Conservation (phyloP, 352 stramenopile species). For the Globisporangium polare region DNA sequence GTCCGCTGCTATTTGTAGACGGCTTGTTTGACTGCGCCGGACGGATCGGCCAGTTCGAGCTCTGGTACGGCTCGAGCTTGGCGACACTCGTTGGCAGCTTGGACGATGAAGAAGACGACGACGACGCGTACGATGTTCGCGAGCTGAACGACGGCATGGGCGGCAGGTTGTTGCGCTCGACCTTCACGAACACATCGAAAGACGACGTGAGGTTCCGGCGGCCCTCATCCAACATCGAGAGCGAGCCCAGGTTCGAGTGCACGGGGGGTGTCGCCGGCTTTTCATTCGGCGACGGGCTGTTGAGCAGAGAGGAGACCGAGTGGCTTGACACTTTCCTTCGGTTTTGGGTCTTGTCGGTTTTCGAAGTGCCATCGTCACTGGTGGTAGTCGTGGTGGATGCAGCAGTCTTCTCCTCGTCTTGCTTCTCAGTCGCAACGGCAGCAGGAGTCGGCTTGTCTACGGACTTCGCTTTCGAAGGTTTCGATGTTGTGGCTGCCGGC, state of each 20-base stretch:
- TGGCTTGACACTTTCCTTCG: conserved; percentile 42
- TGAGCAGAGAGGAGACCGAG: conserved; percentile 71
- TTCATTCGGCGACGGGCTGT: conserved; percentile 55
- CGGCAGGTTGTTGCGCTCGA: conserved; percentile 35
- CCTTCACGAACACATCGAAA: conserved; percentile 49
- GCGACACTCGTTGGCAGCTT: neutral
- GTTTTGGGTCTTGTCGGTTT: conserved; percentile 13
- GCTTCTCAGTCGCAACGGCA: neutral
- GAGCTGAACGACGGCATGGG: conserved; percentile 15
- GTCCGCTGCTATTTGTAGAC: neutral
- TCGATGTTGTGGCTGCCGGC: neutral
- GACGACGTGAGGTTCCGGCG: conserved; percentile 15
- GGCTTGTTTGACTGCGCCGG: conserved; percentile 2
- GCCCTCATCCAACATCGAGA: conserved; percentile 32
- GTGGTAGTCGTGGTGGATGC: neutral
- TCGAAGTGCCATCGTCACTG: neutral
- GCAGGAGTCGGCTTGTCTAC: neutral
- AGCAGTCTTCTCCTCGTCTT: neutral
- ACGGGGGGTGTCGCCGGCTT: conserved; percentile 18
- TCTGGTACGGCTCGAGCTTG: conserved; percentile 23
- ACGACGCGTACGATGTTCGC: neutral
- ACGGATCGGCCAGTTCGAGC: conserved; percentile 19
- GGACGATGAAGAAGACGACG: neutral
- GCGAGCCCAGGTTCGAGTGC: conserved; percentile 28
- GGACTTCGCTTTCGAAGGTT: conserved; percentile 1